Conservation (phyloP, 2,329 filamentous ascomycete genomes). For the Arthrobotrys entomopaga region DNA sequence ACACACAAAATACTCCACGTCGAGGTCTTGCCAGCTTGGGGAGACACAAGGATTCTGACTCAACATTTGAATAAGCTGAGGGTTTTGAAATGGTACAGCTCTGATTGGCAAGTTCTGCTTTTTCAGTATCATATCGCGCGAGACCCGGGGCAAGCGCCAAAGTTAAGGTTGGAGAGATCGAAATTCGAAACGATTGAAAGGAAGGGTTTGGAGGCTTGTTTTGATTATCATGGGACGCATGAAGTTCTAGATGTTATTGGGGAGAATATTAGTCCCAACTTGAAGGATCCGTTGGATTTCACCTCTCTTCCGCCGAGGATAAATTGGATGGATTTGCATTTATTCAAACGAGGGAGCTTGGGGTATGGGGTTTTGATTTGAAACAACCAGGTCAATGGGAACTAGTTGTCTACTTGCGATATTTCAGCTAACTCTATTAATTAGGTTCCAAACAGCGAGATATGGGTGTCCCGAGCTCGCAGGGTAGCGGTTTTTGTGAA, state of each 20-base stretch:
- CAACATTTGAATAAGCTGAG: conserved; percentile 2
- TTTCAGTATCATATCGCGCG: conserved; percentile 19
- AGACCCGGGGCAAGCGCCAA: neutral
- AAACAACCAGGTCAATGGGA: too few relatives aligned
- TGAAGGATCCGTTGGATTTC: neutral
- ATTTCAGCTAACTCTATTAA: too few relatives aligned
- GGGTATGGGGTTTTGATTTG: too few relatives aligned
- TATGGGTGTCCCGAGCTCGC: too few relatives aligned
- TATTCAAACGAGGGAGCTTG: neutral
- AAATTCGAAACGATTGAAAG: conserved; percentile 1
- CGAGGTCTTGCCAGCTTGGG: neutral
- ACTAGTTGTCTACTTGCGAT: too few relatives aligned
- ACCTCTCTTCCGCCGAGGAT: conserved; percentile 13
- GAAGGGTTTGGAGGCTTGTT: neutral
- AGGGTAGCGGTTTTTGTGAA: too few relatives aligned
- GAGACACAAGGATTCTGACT: conserved; percentile 8
- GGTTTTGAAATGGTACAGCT: conserved; percentile 27
- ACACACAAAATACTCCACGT: conserved; percentile 27
- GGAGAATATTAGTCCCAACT: neutral
- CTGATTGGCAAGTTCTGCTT: neutral
- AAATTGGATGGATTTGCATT: conserved; percentile 20
- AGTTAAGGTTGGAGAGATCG: neutral
- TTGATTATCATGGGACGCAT: conserved; percentile 17
- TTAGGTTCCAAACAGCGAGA: too few relatives aligned
- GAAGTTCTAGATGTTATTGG: conserved; percentile 9